Evolutionary conservation across 2,329 filamentous ascomycete species (phyloP).

Genomic region (Aspergillus phoenicis): DNA sequence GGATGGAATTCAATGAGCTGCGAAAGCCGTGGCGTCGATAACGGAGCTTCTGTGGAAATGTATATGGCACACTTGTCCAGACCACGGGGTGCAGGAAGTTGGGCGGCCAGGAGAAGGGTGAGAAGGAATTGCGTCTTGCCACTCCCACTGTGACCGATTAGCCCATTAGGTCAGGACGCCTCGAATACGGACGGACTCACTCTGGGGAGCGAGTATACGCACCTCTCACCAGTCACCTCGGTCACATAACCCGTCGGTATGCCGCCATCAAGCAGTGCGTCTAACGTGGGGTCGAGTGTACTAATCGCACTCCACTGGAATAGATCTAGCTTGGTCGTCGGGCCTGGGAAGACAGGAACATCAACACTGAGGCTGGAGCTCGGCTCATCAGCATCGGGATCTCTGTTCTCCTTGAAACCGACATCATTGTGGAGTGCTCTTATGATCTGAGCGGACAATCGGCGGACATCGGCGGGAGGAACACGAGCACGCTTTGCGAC

Average conservation of each 20-base stretch:
- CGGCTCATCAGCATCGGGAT: slow-evolving; percentile 17
- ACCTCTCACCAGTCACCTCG: slow-evolving; percentile 90
- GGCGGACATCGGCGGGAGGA: slow-evolving; percentile 77
- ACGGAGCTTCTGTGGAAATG: slow-evolving; percentile 85
- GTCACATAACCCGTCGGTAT: slow-evolving; percentile 79
- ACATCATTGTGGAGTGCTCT: slow-evolving; percentile 67
- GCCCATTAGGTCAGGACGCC: not conserved
- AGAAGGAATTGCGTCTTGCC: slow-evolving; percentile 96
- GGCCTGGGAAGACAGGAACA: slow-evolving; percentile 20
- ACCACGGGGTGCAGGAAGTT: slow-evolving; percentile 74
- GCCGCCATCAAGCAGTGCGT: slow-evolving; percentile 73
- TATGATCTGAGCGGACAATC: slow-evolving; percentile 69
- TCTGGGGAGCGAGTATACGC: slow-evolving; percentile 2
- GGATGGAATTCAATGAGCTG: slow-evolving; percentile 76
- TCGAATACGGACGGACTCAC: not conserved
- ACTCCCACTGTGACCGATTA: slow-evolving; percentile 62
- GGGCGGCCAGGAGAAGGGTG: slow-evolving; percentile 77
- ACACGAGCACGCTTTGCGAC: slow-evolving; percentile 84
- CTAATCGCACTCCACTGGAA: slow-evolving; percentile 66
- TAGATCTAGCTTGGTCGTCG: slow-evolving; percentile 34
- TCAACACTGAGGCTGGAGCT: slow-evolving; percentile 29
- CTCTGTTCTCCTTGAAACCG: slow-evolving; percentile 38
- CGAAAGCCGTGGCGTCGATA: slow-evolving; percentile 77
- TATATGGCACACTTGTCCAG: slow-evolving; percentile 78
- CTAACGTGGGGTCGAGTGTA: slow-evolving; percentile 75